Evolutionary conservation across 352 stramenopile species (phyloP).

Genomic region (Pythium rhizo-oryzae): DNA sequence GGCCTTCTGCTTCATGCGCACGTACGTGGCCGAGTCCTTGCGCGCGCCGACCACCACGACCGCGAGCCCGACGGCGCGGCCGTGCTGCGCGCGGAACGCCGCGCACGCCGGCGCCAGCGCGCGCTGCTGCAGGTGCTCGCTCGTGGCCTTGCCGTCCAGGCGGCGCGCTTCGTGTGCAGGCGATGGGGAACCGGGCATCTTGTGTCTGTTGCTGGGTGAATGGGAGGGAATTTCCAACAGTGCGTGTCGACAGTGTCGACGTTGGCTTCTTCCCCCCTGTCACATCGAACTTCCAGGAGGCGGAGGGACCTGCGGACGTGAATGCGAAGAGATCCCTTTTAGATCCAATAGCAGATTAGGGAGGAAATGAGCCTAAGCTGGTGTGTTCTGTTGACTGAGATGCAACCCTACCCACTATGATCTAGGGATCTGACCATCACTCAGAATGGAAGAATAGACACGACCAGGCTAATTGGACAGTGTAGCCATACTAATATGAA

Average conservation of each 20-base stretch:
- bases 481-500: neutral
- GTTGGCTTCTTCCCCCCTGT: neutral
- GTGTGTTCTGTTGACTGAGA: neutral
- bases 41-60: conserved; percentile 97
- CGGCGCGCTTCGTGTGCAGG: too few species aligned
- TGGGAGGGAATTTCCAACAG: neutral
- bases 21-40: conserved; percentile 97
- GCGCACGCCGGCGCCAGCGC: conserved; percentile 82
- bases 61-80: conserved; percentile 92
- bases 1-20: conserved; percentile 99
- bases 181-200: too few species aligned
- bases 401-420: conserved; percentile 22
- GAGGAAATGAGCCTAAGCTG: neutral
- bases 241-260: neutral
- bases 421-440: neutral
- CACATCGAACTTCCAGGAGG: neutral
- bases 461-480: neutral
- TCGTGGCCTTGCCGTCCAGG: conserved; percentile 90
- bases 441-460: neutral
- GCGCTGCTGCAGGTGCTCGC: conserved; percentile 67
- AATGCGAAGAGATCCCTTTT: conserved; percentile 30
- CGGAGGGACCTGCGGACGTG: neutral
- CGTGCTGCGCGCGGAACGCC: conserved; percentile 45
- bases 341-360: conserved; percentile 9
- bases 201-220: too few species aligned